A percentile compares a stretch with the other conserved stretches of the same genome.
Conservation (phyloP, 768 basidiomycete genomes). For the Leccinum broughii region DNA sequence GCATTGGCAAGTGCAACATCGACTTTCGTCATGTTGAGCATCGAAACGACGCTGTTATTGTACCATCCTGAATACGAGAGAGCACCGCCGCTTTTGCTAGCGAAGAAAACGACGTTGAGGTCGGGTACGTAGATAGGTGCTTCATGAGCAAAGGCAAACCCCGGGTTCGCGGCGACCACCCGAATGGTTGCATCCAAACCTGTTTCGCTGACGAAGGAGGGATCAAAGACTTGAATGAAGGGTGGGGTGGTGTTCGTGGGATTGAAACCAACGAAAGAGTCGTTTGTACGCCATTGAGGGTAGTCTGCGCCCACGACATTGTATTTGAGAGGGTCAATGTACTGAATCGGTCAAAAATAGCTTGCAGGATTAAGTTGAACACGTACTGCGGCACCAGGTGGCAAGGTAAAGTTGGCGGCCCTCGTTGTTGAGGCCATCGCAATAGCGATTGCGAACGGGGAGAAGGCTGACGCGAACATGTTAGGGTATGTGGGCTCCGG, state of each 20-base stretch:
- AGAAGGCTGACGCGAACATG: slow-evolving; percentile 8
- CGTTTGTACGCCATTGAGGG: slow-evolving; percentile 34
- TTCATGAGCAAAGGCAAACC: slow-evolving; percentile 77
- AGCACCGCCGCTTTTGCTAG: slow-evolving; percentile 65
- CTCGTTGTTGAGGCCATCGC: background rate
- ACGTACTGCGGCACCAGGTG: slow-evolving; percentile 24
- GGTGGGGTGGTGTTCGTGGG: slow-evolving; percentile 59
- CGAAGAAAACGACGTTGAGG: slow-evolving; percentile 76
- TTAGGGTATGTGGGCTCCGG: background rate
- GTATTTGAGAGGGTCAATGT: slow-evolving; percentile 50
- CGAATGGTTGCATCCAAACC: slow-evolving; percentile 58
- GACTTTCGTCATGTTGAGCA: slow-evolving; percentile 60
- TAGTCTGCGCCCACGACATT: slow-evolving; percentile 51
- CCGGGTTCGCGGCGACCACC: slow-evolving; percentile 57
- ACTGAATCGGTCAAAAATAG: slow-evolving; percentile 32
- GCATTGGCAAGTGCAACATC: slow-evolving; percentile 42
- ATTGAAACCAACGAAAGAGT: slow-evolving; percentile 51
- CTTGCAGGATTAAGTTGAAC: background rate
- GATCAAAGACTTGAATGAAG: slow-evolving; percentile 59
- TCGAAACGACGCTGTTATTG: slow-evolving; percentile 62
- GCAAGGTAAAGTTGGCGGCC: slow-evolving; percentile 7
- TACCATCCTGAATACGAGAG: slow-evolving; percentile 63
- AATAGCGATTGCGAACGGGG: slow-evolving; percentile 3
- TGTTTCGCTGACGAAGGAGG: slow-evolving; percentile 57
- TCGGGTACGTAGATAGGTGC: slow-evolving; percentile 66